A percentile compares a stretch with the other conserved stretches of the same genome.
phyloP scores from a whole-genome alignment of 179 eudicot species.

The Camellia oleifera region DNA sequence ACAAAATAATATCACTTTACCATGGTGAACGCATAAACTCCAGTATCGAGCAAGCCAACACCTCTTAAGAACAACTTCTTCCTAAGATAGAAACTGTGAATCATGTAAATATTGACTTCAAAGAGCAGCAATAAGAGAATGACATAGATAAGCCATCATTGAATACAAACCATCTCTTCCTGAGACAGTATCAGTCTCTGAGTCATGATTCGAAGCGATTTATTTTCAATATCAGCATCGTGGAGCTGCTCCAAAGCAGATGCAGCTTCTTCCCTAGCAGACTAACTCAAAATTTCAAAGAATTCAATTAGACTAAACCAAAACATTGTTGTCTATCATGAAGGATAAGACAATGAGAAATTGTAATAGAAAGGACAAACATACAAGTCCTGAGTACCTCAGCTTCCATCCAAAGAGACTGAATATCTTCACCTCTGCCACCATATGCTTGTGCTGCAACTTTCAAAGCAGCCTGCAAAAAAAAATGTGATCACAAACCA shows the following conservation, averaged over 20 bases:
- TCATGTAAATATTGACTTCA: slow-evolving; percentile 32
- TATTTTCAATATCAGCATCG: slow-evolving; percentile 54
- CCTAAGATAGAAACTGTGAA: slow-evolving; percentile 52
- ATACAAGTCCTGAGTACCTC: slow-evolving; percentile 54
- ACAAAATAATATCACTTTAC: slow-evolving; percentile 34
- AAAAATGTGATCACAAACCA: background rate
- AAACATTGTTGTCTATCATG: background rate
- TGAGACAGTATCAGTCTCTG: slow-evolving; percentile 77
- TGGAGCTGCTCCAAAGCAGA: slow-evolving; percentile 64
- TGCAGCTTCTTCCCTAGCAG: slow-evolving; percentile 65
- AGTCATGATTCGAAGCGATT: slow-evolving; percentile 57
- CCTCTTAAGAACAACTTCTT: slow-evolving; percentile 96
- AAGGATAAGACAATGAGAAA: slow-evolving; percentile 9
- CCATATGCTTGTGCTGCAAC: slow-evolving; percentile 70
- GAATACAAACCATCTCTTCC: slow-evolving; percentile 76
- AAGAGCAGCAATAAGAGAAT: background rate
- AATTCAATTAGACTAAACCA: background rate
- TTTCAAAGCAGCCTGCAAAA: slow-evolving; percentile 61
- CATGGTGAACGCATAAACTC: slow-evolving; percentile 71
- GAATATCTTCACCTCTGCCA: slow-evolving; percentile 54
- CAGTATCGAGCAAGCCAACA: slow-evolving; percentile 98
- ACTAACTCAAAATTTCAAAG: slow-evolving; percentile 31
- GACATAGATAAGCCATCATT: background rate
- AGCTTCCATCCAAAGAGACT: slow-evolving; percentile 59
- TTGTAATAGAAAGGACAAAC: background rate